Evolutionary conservation across 2,329 filamentous ascomycete genomes (phyloP).

Genomic region (Amylocarpus encephaloides): DNA sequence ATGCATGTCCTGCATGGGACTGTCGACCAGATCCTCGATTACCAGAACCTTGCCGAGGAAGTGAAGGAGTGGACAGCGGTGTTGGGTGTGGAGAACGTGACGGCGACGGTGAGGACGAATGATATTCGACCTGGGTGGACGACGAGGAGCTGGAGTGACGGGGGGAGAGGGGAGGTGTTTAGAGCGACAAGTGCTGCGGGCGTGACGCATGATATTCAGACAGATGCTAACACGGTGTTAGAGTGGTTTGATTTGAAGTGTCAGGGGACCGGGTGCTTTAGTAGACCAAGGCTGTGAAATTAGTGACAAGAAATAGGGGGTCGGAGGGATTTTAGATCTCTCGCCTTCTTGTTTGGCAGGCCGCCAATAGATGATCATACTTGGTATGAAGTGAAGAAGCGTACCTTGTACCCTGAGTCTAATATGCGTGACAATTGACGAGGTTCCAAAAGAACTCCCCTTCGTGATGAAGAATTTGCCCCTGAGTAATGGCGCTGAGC

Average conservation of each 20-base stretch:
- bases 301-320: too few species aligned
- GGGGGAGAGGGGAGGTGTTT: conserved; percentile 6
- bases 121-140: conserved; percentile 27
- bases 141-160: conserved; percentile 20
- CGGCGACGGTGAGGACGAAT: conserved; percentile 6
- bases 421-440: too few species aligned
- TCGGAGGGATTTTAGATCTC: too few species aligned
- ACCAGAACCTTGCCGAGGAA: conserved; percentile 36
- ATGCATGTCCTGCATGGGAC: conserved; percentile 31
- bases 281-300: neutral
- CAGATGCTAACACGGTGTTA: conserved; percentile 17
- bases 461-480: too few species aligned
- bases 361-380: too few species aligned
- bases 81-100: conserved; percentile 20
- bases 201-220: conserved; percentile 23
- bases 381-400: too few species aligned
- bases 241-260: conserved; percentile 21
- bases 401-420: too few species aligned
- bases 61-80: conserved; percentile 42
- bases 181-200: conserved; percentile 15
- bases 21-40: conserved; percentile 34
- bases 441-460: too few species aligned
- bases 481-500: too few species aligned
- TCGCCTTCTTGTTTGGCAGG: too few species aligned
- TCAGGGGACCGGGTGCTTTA: conserved; percentile 3